These are phyloP conservation scores for Leccinum griseonigrum DNA, from an alignment of 1,284 basidiomycete species.

Conservation along the genomic window DNA sequence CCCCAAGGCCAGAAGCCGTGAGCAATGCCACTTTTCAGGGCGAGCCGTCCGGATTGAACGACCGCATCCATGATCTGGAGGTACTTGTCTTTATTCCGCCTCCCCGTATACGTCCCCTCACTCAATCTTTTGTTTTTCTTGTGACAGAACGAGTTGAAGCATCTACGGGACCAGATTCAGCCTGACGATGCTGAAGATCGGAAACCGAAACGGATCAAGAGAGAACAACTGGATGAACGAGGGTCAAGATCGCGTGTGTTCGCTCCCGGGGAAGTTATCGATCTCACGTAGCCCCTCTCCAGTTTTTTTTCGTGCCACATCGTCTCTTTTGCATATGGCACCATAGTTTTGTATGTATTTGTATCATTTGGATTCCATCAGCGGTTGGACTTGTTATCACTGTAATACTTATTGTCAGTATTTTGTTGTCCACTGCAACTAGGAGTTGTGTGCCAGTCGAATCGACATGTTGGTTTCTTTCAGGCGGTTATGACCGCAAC, in stretches of 20 bases:
- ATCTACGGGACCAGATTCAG: constrained; percentile 5
- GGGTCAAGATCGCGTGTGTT: not conserved
- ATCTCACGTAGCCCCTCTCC: constrained; percentile 11
- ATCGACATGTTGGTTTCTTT: not conserved
- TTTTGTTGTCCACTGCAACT: no score
- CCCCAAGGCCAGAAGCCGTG: not conserved
- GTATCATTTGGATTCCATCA: not conserved
- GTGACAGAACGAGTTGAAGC: constrained; percentile 14
- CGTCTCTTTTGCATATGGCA: not conserved
- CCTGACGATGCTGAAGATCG: not conserved
- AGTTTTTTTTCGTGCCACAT: not conserved
- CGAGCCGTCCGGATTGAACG: constrained; percentile 3
- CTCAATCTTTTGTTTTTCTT: not conserved
- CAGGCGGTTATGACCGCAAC: not conserved
- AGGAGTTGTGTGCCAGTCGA: not conserved
- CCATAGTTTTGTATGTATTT: not conserved
- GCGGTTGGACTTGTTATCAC: not conserved
- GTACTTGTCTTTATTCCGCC: not conserved
- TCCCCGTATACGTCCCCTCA: not conserved
- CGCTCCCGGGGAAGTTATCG: constrained; percentile 13
- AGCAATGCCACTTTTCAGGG: constrained; percentile 1
- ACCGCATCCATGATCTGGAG: constrained; percentile 13
- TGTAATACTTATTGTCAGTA: not conserved
- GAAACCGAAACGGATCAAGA: constrained; percentile 18
- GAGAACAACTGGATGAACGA: constrained; percentile 1